These are phyloP conservation scores for Polygonum maritimum DNA, from an alignment of 148 eudicot species.

Conservation along the genomic window DNA sequence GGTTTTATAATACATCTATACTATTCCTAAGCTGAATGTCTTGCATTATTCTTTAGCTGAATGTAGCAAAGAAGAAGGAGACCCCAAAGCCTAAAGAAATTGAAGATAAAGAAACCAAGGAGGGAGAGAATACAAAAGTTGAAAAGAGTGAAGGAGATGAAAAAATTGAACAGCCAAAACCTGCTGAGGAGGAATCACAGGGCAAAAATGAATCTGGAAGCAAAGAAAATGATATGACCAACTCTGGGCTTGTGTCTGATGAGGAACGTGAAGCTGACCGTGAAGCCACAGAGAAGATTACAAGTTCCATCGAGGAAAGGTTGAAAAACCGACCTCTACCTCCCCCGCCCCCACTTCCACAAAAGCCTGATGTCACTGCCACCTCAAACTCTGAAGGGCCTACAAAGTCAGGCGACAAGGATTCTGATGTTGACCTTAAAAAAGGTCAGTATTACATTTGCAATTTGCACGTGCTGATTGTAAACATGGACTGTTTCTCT, in stretches of 20 bases:
- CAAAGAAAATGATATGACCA: conserved; percentile 49
- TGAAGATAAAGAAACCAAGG: conserved; percentile 39
- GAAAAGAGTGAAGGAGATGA: conserved; percentile 31
- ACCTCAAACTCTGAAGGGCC: conserved; percentile 49
- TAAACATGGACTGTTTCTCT: background rate
- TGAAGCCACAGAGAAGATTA: conserved; percentile 62
- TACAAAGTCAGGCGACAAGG: conserved; percentile 60
- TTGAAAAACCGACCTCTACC: conserved; percentile 66
- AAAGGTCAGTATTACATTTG: conserved; percentile 32
- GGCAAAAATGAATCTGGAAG: conserved; percentile 37
- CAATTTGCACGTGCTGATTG: background rate
- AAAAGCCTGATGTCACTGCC: conserved; percentile 30
- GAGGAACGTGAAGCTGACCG: conserved; percentile 75
- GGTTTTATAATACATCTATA: background rate
- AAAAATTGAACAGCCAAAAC: conserved; percentile 37
- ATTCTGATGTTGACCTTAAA: conserved; percentile 48
- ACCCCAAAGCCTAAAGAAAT: conserved; percentile 30
- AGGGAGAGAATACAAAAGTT: conserved; percentile 33
- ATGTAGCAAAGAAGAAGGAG: conserved; percentile 68
- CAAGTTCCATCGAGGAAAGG: conserved; percentile 66
- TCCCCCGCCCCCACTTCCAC: conserved; percentile 43
- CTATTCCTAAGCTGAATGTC: conserved; percentile 55
- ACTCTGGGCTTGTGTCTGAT: conserved; percentile 73
- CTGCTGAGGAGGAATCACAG: conserved; percentile 44
- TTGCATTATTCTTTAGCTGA: conserved; percentile 24